phyloP scores from a whole-genome alignment of 2,329 filamentous ascomycete species.

The Pseudogymnoascus sp. region DNA sequence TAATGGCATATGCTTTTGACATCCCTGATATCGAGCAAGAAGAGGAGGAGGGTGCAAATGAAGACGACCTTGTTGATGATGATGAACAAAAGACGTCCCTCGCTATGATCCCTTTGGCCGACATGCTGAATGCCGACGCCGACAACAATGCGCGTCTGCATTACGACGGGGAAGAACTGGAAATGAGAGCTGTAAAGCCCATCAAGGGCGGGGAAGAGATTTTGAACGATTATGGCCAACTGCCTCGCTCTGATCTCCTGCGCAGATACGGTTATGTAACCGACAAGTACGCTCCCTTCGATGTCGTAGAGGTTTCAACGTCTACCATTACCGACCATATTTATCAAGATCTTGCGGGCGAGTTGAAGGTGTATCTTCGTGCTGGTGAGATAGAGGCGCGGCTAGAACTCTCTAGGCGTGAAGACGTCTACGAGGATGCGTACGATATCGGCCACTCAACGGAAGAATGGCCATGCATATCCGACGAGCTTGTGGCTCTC shows the following conservation, averaged over 20 bases:
- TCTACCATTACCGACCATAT: constrained; percentile 33
- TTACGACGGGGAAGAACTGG: constrained; percentile 35
- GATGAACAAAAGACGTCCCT: constrained; percentile 41
- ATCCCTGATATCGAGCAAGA: constrained; percentile 32
- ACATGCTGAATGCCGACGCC: constrained; percentile 63
- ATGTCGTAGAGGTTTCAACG: constrained; percentile 56
- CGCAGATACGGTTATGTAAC: constrained; percentile 62
- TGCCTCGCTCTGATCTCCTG: constrained; percentile 59
- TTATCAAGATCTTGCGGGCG: constrained; percentile 16
- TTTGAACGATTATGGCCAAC: constrained; percentile 61
- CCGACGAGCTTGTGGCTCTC: constrained; percentile 31
- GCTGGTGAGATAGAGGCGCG: constrained; percentile 23
- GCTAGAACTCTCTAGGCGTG: constrained; percentile 42
- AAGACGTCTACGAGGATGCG: constrained; percentile 51
- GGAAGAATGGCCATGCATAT: constrained; percentile 23
- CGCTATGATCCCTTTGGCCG: constrained; percentile 63
- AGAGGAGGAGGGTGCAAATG: constrained; percentile 39
- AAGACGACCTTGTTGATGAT: constrained; percentile 38
- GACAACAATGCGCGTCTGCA: constrained; percentile 51
- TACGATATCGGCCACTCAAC: constrained; percentile 42
- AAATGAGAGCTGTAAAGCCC: constrained; percentile 53
- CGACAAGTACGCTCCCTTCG: constrained; percentile 53
- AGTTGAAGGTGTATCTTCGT: constrained; percentile 20
- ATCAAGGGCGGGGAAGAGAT: constrained; percentile 54
- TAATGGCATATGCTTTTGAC: constrained; percentile 69